These are phyloP conservation scores for Xylariomycetidae sp. DNA, from an alignment of 2,329 filamentous ascomycete species.

Conservation along the genomic window DNA sequence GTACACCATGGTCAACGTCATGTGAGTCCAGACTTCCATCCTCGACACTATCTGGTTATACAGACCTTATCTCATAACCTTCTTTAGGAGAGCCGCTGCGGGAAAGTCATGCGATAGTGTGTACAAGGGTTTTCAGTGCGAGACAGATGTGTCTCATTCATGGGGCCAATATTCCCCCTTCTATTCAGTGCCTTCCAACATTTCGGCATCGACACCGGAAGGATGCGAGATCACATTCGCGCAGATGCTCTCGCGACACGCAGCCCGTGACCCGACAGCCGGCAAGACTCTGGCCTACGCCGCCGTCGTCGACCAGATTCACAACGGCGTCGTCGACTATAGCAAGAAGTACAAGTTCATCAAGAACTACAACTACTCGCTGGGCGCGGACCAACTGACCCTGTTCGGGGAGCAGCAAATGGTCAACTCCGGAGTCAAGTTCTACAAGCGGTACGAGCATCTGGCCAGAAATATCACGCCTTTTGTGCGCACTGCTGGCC, in stretches of 20 bases:
- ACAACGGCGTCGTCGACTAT: constrained; percentile 52
- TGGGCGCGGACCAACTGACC: constrained; percentile 67
- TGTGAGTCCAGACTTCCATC: constrained; percentile 14
- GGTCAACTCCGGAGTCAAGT: constrained; percentile 69
- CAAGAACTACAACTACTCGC: constrained; percentile 62
- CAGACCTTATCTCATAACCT: too few relatives aligned
- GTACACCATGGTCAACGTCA: constrained; percentile 14
- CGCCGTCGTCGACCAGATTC: constrained; percentile 60
- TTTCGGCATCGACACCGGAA: constrained; percentile 55
- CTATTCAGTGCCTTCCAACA: constrained; percentile 67
- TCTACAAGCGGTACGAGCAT: constrained; percentile 66
- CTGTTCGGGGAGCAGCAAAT: constrained; percentile 64
- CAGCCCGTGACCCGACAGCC: constrained; percentile 73
- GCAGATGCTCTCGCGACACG: constrained; percentile 78
- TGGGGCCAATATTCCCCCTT: constrained; percentile 91
- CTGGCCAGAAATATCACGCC: constrained; percentile 57
- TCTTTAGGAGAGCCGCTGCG: constrained; percentile 12
- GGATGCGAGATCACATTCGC: constrained; percentile 76
- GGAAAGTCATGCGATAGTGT: constrained; percentile 46
- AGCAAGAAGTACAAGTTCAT: constrained; percentile 65
- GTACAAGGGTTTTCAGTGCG: constrained; percentile 58
- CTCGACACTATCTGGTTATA: too few relatives aligned
- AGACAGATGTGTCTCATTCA: constrained; percentile 54
- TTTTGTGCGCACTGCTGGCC: constrained; percentile 68
- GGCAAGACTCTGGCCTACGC: constrained; percentile 63